phyloP scores from a whole-genome alignment of 2,329 filamentous ascomycete species.

The Cryphonectria parasitica region DNA sequence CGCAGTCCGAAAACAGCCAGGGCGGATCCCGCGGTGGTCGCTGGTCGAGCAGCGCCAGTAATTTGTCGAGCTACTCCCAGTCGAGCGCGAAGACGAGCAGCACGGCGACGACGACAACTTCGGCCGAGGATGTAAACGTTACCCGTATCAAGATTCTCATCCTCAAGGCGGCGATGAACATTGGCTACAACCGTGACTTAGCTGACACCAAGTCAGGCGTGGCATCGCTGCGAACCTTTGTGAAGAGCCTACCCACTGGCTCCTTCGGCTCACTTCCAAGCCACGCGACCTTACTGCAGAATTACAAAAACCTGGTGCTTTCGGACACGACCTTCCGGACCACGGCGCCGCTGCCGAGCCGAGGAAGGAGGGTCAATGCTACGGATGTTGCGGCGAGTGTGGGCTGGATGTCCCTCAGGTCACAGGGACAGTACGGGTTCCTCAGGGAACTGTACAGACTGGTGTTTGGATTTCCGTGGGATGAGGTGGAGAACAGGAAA shows the following conservation, averaged over 20 bases:
- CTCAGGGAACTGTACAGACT: slow-evolving; percentile 80
- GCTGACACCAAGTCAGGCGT: slow-evolving; percentile 44
- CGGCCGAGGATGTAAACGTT: slow-evolving; percentile 75
- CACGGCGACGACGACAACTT: slow-evolving; percentile 71
- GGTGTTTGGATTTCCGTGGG: slow-evolving; percentile 82
- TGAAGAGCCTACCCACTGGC: slow-evolving; percentile 73
- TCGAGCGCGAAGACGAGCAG: slow-evolving; percentile 67
- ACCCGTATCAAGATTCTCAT: slow-evolving; percentile 78
- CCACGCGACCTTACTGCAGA: slow-evolving; percentile 73
- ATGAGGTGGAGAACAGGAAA: slow-evolving; percentile 74
- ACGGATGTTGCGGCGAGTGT: slow-evolving; percentile 82
- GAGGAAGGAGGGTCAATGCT: slow-evolving; percentile 65
- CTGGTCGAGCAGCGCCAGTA: slow-evolving; percentile 83
- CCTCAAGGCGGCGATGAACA: slow-evolving; percentile 82
- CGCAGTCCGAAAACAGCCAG: slow-evolving; percentile 57
- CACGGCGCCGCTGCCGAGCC: slow-evolving; percentile 56
- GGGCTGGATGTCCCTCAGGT: slow-evolving; percentile 70
- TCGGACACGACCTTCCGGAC: slow-evolving; percentile 70
- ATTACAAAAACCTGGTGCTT: slow-evolving; percentile 79
- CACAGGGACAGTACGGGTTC: slow-evolving; percentile 72
- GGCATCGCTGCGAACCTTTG: slow-evolving; percentile 70
- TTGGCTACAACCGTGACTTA: slow-evolving; percentile 72
- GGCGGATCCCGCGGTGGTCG: slow-evolving; percentile 57
- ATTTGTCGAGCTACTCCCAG: slow-evolving; percentile 79
- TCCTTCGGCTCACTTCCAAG: slow-evolving; percentile 76